A percentile compares a stretch with the other conserved stretches of the same genome.
These are phyloP conservation scores for Oxyria digyna DNA, from an alignment of 148 eudicot genomes.

Conservation along the genomic window DNA sequence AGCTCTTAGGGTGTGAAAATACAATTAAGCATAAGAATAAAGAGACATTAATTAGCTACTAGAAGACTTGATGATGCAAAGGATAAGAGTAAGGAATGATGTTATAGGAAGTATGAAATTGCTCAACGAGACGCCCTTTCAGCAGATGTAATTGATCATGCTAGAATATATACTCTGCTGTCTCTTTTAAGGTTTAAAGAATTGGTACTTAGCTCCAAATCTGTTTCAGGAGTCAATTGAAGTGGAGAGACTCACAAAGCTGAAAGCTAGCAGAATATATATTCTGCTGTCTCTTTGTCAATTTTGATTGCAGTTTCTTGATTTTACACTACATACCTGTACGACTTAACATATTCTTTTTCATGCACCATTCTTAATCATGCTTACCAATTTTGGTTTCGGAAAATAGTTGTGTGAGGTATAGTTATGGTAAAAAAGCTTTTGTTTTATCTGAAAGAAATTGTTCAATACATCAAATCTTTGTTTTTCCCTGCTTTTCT, in stretches of 20 bases:
- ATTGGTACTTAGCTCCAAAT: neutral
- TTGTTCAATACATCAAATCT: neutral
- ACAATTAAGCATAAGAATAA: too few species aligned
- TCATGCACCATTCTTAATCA: neutral
- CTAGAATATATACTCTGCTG: neutral
- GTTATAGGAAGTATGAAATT: too few species aligned
- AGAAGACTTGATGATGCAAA: too few species aligned
- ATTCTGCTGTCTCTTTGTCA: too few species aligned
- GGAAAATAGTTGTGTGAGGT: neutral
- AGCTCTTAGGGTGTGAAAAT: too few species aligned
- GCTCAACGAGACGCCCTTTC: conserved; percentile 6
- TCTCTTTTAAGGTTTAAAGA: neutral
- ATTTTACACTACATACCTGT: too few species aligned
- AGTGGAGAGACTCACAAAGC: conserved; percentile 53
- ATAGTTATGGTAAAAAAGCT: neutral
- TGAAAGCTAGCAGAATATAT: conserved; percentile 52
- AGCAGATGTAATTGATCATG: conserved; percentile 11
- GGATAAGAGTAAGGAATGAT: too few species aligned
- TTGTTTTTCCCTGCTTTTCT: neutral
- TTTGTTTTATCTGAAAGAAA: neutral
- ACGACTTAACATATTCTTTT: neutral
- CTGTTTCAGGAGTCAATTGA: conserved; percentile 41
- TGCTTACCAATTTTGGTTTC: neutral
- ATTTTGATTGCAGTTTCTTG: too few species aligned
- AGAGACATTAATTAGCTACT: too few species aligned